Percentiles rank a stretch among this genome's conserved stretches.
phyloP scores from a whole-genome alignment of 1,284 basidiomycete species.

The Apiotrichum mycotoxinovorans region DNA sequence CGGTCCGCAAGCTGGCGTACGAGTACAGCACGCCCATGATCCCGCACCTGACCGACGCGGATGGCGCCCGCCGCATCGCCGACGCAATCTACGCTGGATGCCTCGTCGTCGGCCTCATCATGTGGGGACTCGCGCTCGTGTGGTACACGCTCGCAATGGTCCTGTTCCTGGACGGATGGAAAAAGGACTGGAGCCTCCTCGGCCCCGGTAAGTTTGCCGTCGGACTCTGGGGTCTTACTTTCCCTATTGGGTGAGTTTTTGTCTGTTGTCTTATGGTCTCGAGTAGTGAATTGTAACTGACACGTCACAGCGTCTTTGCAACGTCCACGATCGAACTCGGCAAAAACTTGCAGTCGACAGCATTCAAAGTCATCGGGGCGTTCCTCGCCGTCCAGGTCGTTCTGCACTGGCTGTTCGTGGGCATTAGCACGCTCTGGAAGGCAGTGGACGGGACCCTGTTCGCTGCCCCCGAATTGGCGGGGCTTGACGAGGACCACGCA shows the following conservation, averaged over 20 bases:
- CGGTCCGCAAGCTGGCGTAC: constrained; percentile 53
- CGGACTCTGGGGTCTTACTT: constrained; percentile 48
- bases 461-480: constrained; percentile 54
- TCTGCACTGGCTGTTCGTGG: constrained; percentile 59
- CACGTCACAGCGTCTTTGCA: constrained; percentile 55
- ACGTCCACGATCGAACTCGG: constrained; percentile 61
- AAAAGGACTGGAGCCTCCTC: constrained; percentile 22
- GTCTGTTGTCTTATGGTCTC: neutral
- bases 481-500: constrained; percentile 47
- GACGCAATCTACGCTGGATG: constrained; percentile 51
- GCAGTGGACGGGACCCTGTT: constrained; percentile 54
- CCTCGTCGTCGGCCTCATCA: constrained; percentile 41
- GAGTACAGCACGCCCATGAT: constrained; percentile 29
- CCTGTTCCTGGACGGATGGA: constrained; percentile 30
- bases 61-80: constrained; percentile 33
- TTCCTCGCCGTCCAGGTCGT: constrained; percentile 58
- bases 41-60: constrained; percentile 39
- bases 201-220: constrained; percentile 28
- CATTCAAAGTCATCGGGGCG: constrained; percentile 57
- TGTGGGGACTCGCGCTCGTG: constrained; percentile 53
- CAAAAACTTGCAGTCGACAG: constrained; percentile 55
- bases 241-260: constrained; percentile 48
- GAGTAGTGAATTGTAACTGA: neutral
- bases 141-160: constrained; percentile 50
- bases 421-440: constrained; percentile 51